Conservation (phyloP, 352 stramenopile genomes). For the Pythium dissimile region DNA sequence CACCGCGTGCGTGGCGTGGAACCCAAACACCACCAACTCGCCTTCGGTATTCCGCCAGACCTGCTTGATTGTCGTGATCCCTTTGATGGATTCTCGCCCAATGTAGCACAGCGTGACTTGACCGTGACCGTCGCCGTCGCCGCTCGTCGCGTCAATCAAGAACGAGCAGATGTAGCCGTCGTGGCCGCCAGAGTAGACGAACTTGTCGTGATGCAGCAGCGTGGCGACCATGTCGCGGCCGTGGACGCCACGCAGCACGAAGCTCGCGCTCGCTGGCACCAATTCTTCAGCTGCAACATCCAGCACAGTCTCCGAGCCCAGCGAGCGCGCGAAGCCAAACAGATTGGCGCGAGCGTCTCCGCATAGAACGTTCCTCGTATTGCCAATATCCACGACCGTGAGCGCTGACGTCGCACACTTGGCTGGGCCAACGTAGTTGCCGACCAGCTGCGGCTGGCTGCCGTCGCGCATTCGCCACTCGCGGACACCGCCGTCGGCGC, state of each 20-base stretch:
- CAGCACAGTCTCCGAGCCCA: conserved; percentile 5
- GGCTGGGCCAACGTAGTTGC: conserved; percentile 48
- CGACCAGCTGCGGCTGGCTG: conserved; percentile 33
- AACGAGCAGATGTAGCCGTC: conserved; percentile 81
- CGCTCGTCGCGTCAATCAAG: conserved; percentile 23
- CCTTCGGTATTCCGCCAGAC: conserved; percentile 34
- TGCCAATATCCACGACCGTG: conserved; percentile 37
- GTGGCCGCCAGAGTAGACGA: conserved; percentile 66
- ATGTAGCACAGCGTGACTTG: conserved; percentile 31
- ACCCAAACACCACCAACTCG: conserved; percentile 81
- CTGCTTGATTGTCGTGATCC: conserved; percentile 72
- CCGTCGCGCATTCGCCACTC: conserved; percentile 42
- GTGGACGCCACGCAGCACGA: conserved; percentile 51
- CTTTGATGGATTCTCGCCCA: conserved; percentile 70
- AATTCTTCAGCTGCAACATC: neutral
- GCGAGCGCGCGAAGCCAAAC: conserved; percentile 48
- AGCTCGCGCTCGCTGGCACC: conserved; percentile 8
- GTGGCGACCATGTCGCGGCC: conserved; percentile 68
- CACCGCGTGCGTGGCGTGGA: conserved; percentile 68
- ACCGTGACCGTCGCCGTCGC: conserved; percentile 18
- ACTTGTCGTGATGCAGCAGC: conserved; percentile 32
- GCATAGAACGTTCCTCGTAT: conserved; percentile 53
- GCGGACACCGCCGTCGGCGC: conserved; percentile 47
- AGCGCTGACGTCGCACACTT: conserved; percentile 56
- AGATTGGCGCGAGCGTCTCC: conserved; percentile 74